These are phyloP conservation scores for Talaromyces sp. DNA, from an alignment of 2,329 filamentous ascomycete genomes.

Conservation along the genomic window DNA sequence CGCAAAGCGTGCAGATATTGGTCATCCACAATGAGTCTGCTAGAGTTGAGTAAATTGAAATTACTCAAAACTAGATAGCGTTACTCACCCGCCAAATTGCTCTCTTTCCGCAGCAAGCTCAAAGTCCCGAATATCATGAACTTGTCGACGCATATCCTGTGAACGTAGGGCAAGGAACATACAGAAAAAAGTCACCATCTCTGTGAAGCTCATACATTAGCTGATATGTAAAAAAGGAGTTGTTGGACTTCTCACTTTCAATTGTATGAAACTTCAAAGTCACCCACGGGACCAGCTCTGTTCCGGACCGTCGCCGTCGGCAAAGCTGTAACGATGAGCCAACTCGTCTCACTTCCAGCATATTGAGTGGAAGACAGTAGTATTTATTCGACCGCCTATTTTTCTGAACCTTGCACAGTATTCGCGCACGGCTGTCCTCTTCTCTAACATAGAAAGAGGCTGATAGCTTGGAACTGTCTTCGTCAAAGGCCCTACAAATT, in stretches of 20 bases:
- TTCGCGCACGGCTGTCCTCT: conserved; percentile 46
- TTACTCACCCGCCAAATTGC: conserved; percentile 44
- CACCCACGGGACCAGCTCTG: conserved; percentile 46
- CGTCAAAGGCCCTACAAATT: conserved; percentile 34
- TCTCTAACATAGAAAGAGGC: conserved; percentile 48
- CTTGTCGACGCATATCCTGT: conserved; percentile 43
- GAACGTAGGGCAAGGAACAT: conserved; percentile 53
- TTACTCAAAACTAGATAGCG: neutral
- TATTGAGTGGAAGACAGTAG: conserved; percentile 47
- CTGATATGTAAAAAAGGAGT: neutral
- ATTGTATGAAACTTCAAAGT: conserved; percentile 49
- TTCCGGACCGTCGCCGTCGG: conserved; percentile 28
- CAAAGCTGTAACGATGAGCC: conserved; percentile 37
- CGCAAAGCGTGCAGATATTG: conserved; percentile 49
- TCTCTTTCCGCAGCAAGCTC: conserved; percentile 44
- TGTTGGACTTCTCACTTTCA: conserved; percentile 38
- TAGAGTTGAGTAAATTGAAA: neutral
- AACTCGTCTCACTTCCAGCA: conserved; percentile 32
- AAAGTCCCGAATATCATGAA: conserved; percentile 40
- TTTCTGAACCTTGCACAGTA: conserved; percentile 47
- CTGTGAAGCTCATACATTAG: conserved; percentile 22
- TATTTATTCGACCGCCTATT: conserved; percentile 34
- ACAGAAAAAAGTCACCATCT: conserved; percentile 53
- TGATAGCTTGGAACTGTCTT: conserved; percentile 38
- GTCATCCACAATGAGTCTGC: conserved; percentile 48